Percentiles rank a stretch among this genome's conserved stretches.
Conservation (phyloP, 2,329 filamentous ascomycete genomes). For the Pseudocercospora crystallina region DNA sequence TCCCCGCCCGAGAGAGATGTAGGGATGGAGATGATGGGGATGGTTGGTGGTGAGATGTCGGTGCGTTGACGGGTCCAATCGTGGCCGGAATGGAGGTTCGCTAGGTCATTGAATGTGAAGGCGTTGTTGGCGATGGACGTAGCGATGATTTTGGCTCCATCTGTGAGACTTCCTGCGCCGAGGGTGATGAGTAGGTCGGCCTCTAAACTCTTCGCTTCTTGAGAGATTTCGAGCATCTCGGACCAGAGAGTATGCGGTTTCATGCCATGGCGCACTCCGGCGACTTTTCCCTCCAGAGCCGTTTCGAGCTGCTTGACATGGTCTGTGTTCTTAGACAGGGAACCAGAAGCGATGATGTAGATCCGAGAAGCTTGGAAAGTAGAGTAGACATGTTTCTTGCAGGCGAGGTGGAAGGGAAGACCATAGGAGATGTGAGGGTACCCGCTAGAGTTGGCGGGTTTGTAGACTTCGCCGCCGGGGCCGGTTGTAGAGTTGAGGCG, state of each 20-base stretch:
- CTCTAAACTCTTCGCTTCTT: slow-evolving; percentile 39
- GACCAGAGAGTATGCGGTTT: slow-evolving; percentile 55
- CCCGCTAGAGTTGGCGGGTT: background rate
- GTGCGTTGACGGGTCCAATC: slow-evolving; percentile 9
- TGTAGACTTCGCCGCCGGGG: slow-evolving; percentile 9
- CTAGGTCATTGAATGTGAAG: slow-evolving; percentile 8
- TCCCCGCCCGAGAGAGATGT: slow-evolving; percentile 25
- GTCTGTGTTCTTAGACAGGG: slow-evolving; percentile 49
- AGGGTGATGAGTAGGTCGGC: slow-evolving; percentile 56
- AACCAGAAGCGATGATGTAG: slow-evolving; percentile 54
- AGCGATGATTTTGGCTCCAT: slow-evolving; percentile 55
- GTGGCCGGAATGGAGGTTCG: slow-evolving; percentile 10
- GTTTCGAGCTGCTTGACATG: slow-evolving; percentile 43
- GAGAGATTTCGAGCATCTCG: slow-evolving; percentile 51
- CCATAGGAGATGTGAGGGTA: slow-evolving; percentile 50
- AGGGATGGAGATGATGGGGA: slow-evolving; percentile 23
- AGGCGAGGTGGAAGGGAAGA: slow-evolving; percentile 46
- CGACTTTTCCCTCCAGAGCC: slow-evolving; percentile 45
- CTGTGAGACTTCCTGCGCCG: slow-evolving; percentile 56
- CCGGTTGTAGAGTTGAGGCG: background rate
- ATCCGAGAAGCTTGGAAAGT: slow-evolving; percentile 48
- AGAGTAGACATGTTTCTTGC: slow-evolving; percentile 45
- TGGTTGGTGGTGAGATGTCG: slow-evolving; percentile 8
- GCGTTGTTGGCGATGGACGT: slow-evolving; percentile 30
- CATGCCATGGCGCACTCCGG: slow-evolving; percentile 52